Evolutionary conservation across 768 basidiomycete genomes (phyloP), one percentile per base, ranked within the genome.

Genomic region (Lactarius sp.): DNA sequence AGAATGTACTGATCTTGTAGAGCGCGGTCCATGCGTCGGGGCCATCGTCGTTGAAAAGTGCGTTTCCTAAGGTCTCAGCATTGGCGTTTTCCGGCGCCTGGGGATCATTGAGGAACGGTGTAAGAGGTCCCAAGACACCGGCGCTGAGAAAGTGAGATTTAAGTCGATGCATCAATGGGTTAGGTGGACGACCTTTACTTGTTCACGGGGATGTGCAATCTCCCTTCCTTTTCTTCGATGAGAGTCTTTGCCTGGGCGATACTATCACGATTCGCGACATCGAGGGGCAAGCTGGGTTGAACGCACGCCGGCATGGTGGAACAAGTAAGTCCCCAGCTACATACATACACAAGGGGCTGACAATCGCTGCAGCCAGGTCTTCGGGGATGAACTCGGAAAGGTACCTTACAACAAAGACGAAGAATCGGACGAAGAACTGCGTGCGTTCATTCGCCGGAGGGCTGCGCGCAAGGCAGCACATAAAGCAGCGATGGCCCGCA

Each of bases 131-230:
- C 6, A 76, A 74, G 74, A 92, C 86, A 1, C 90, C 90, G 27
- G 90, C 90, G 66, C 91, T 92, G 67, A 42, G 42, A 60, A 33
- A 20, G 41, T 9, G 6, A 13, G 50, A 1, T 18, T 61, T 13
- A 49, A 49, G 10, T 64, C 33, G n/a, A 20, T 6, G 51, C 44
- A 49, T n/a, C 44, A 20, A 14, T 44, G 16, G 33, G 27, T n/a
- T 18, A 13, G 55, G 18, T 9, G n/a, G 49, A 65, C 39, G 37
- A 69, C 81, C 63, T 47, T 27, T 62, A 92, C 90, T 92, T 92
- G 77, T 93, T 93, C 41, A 92, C 83, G 4, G 92, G 81, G 57
- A 92, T 82, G 69, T 93, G 88, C 47, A 93, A 70, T 67, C 79
- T 87, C 34, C 88, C 88, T 53, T 92, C 86, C 64, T 78, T 78